Conservation (phyloP, 2,329 filamentous ascomycete species). For the Aspergillus sp. region DNA sequence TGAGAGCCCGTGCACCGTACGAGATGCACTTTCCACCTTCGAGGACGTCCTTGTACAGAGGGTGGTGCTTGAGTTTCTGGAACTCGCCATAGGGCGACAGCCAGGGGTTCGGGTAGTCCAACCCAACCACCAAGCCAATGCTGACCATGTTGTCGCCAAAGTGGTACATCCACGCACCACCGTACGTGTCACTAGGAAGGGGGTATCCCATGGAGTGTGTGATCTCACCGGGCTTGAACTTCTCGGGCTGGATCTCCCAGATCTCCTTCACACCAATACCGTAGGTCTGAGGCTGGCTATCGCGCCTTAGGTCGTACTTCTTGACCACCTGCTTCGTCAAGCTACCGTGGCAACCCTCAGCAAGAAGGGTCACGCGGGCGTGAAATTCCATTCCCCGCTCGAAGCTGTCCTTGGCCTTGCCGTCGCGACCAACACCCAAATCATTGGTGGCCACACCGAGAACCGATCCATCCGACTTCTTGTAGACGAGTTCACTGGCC, state of each 20-base stretch:
- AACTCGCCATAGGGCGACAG: slow-evolving; percentile 94
- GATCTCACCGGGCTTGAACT: slow-evolving; percentile 83
- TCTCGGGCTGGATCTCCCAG: slow-evolving; percentile 92
- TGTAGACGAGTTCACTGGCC: slow-evolving; percentile 88
- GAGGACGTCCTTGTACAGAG: slow-evolving; percentile 81
- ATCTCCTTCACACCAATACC: slow-evolving; percentile 94
- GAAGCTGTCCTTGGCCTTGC: slow-evolving; percentile 84
- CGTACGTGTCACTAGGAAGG: slow-evolving; percentile 83
- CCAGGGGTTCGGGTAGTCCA: slow-evolving; percentile 98
- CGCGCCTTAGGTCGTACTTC: slow-evolving; percentile 85
- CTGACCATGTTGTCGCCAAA: slow-evolving; percentile 97
- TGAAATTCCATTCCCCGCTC: slow-evolving; percentile 99
- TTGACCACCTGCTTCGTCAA: slow-evolving; percentile 92
- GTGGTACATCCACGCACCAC: slow-evolving; percentile 99
- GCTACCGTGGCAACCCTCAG: slow-evolving; percentile 93
- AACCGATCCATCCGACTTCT: slow-evolving; percentile 78
- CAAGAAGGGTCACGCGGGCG: slow-evolving; percentile 85
- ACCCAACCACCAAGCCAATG: slow-evolving; percentile 84
- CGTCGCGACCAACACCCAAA: slow-evolving; percentile 77
- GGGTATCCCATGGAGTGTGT: slow-evolving; percentile 93
- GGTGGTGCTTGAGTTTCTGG: slow-evolving; percentile 97
- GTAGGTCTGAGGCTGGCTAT: slow-evolving; percentile 94
- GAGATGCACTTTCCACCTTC: slow-evolving; percentile 97
- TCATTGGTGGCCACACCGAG: slow-evolving; percentile 96
- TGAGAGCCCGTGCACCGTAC: slow-evolving; percentile 86